Evolutionary conservation across 129 eudicot species (phyloP), one percentile per base, ranked within the genome.

Genomic region (Mikania micrantha): DNA sequence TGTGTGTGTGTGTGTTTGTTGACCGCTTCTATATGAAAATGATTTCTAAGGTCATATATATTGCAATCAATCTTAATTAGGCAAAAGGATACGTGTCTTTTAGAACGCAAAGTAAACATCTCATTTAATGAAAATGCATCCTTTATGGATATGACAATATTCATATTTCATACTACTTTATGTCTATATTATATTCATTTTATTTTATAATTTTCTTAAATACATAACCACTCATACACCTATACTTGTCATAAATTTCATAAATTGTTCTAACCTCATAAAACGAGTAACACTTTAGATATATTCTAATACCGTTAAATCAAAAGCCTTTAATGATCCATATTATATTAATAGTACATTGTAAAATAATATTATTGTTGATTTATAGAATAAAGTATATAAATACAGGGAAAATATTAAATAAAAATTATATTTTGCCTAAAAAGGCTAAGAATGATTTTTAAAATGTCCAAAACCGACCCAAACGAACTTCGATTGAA

Each of bases 41-140:
- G 72, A 9, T 54, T 73, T 50, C 65, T 53, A 73, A 38, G 65
- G 72, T 74, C 72, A 53, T 64, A 52, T 52, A 53, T 64, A 52
- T 52, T 52, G 64, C 77, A 73, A 73, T 73, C 41, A 71, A 17
- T 67, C 27, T 45, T 35, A 21, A 36, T 4, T 31, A 1, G 10
- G 17, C 36, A 27, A 12, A 25, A 9, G 4, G 7, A 17, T 19
- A 36, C 29, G 42, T 40, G 49, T 52, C 78, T 66, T 74, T 53
- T 5, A 12, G 35, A 65, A 27, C 2, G 35, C 60, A 38, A 7
- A 34, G 19, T 74, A 44, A 56, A 27, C 32, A 28, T 5, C 21
- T 56, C 38, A 56, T 56, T 53, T 56, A 56, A 27, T 53, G 32
- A 53, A 25, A n/a, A 9, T 22, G 60, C 60, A n/a, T 22, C 31